Evolutionary conservation across 139 green algal species (phyloP).

Genomic region (Chlamydomonas applanata): DNA sequence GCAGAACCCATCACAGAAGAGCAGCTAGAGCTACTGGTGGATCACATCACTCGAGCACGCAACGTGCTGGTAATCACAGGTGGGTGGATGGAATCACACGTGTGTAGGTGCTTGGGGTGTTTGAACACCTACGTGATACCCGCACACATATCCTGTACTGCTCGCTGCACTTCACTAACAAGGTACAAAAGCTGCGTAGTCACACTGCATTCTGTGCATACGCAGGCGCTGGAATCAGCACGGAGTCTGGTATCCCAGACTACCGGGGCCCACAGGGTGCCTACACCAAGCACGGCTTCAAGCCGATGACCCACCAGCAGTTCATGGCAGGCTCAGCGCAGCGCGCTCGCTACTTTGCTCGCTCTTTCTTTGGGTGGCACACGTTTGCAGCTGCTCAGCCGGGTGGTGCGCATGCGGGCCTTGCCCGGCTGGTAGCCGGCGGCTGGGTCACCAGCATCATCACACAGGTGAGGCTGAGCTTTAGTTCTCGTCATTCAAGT

Average conservation of each 20-base stretch:
- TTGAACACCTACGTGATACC: neutral
- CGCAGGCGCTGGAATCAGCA: constrained; percentile 65
- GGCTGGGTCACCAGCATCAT: constrained; percentile 72
- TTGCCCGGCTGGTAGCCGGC: constrained; percentile 60
- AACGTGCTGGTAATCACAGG: constrained; percentile 32
- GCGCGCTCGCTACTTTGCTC: constrained; percentile 83
- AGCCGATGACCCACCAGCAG: constrained; percentile 91
- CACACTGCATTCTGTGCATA: neutral
- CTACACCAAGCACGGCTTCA: constrained; percentile 87
- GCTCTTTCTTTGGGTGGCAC: constrained; percentile 84
- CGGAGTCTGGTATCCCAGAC: constrained; percentile 88
- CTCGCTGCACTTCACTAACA: neutral
- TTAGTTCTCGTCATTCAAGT: no score
- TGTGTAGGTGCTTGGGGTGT: no score
- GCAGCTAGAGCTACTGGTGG: constrained; percentile 49
- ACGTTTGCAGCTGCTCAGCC: constrained; percentile 66
- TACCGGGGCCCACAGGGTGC: constrained; percentile 85
- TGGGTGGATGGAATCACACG: neutral
- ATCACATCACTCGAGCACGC: constrained; percentile 27
- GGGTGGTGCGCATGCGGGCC: constrained; percentile 67
- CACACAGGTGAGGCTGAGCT: constrained; percentile 51
- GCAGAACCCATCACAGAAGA: constrained; percentile 28
- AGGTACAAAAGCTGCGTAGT: neutral
- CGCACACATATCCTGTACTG: neutral
- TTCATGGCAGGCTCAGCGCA: constrained; percentile 73